A percentile compares a stretch with the other conserved stretches of the same genome.
These are phyloP conservation scores for Allodekkera sacchari DNA, from an alignment of 805 yeast species.

Conservation along the genomic window DNA sequence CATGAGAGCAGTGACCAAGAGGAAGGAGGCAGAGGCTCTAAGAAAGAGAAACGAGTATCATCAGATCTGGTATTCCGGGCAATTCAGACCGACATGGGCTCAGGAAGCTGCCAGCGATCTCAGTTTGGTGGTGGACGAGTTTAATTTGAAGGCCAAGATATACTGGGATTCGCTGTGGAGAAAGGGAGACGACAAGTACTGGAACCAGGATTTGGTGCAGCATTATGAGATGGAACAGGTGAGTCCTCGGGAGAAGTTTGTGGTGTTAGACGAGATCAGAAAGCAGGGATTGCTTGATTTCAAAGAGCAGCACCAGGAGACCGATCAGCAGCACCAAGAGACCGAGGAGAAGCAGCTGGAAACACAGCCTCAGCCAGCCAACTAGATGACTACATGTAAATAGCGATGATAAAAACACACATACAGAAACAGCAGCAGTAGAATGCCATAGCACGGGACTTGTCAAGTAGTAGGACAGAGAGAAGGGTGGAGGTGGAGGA, in stretches of 20 bases:
- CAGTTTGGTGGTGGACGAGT: constrained; percentile 57
- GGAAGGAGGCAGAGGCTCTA: constrained; percentile 53
- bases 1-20: constrained; percentile 56
- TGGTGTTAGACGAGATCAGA: constrained; percentile 53
- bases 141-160: constrained; percentile 41
- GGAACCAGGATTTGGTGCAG: constrained; percentile 52
- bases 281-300: constrained; percentile 21
- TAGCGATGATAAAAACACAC: too few relatives aligned
- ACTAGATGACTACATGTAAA: too few relatives aligned
- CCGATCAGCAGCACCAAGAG: too few relatives aligned
- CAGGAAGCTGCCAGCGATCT: constrained; percentile 91
- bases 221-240: constrained; percentile 52
- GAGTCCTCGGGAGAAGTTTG: constrained; percentile 60
- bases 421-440: too few relatives aligned
- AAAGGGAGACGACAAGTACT: constrained; percentile 67
- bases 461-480: too few relatives aligned
- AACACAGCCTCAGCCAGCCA: too few relatives aligned
- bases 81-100: constrained; percentile 81
- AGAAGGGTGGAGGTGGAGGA: too few relatives aligned
- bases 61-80: constrained; percentile 79
- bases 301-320: constrained; percentile 1
- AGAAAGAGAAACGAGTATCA: constrained; percentile 71
- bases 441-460: too few relatives aligned
- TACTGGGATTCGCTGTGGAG: constrained; percentile 88
- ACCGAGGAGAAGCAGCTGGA: too few relatives aligned